Evolutionary conservation across 1,139 yeast species (phyloP).

Genomic region (Kluyveromyces sp.): DNA sequence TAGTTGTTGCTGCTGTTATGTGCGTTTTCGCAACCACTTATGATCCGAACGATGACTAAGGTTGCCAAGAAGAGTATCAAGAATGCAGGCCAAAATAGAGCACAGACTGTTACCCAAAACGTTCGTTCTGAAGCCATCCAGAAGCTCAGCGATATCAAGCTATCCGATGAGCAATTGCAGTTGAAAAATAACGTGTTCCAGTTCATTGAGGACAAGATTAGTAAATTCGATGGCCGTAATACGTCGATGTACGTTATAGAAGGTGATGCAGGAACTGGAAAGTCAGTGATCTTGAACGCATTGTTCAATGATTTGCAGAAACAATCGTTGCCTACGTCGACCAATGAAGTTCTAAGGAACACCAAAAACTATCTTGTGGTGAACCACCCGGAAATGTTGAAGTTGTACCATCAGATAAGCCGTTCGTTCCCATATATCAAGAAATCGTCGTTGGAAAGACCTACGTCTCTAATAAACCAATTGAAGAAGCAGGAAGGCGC

Average conservation of each 20-base stretch:
- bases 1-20: too few relatives aligned
- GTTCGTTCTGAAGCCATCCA: slow-evolving; percentile 25
- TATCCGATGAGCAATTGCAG: slow-evolving; percentile 32
- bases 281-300: slow-evolving; percentile 61
- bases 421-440: slow-evolving; percentile 30
- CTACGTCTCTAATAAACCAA: slow-evolving; percentile 35
- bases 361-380: slow-evolving; percentile 34
- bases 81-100: background rate
- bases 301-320: slow-evolving; percentile 59
- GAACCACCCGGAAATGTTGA: slow-evolving; percentile 39
- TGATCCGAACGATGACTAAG: slow-evolving; percentile 2
- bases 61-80: background rate
- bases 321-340: slow-evolving; percentile 10
- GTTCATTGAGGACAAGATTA: slow-evolving; percentile 24
- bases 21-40: background rate
- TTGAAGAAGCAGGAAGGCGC: slow-evolving; percentile 17
- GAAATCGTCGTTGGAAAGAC: slow-evolving; percentile 34
- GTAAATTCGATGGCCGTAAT: slow-evolving; percentile 10
- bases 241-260: slow-evolving; percentile 34
- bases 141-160: slow-evolving; percentile 28
- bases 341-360: slow-evolving; percentile 17
- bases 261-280: slow-evolving; percentile 49
- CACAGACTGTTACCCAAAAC: background rate
- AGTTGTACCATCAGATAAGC: slow-evolving; percentile 34
- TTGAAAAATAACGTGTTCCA: slow-evolving; percentile 26